Conservation (phyloP, 495 filamentous ascomycete species). For the Achaetomiella virescens region DNA sequence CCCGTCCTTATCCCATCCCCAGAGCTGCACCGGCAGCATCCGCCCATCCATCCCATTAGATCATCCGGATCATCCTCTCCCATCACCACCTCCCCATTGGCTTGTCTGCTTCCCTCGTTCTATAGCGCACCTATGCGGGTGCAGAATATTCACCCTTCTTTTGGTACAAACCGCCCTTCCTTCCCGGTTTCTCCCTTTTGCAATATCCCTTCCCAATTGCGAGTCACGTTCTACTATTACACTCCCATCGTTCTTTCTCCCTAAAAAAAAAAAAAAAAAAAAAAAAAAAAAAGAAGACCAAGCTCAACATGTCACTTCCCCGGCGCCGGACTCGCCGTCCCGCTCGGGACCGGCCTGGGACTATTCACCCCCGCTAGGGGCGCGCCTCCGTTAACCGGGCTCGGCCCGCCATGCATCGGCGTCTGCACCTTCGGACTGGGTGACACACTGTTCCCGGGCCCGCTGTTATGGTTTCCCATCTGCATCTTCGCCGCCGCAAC, state of each 20-base stretch:
- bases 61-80: not conserved
- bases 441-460: not conserved
- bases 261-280: not conserved
- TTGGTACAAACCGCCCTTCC: no score
- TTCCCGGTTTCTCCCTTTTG: no score
- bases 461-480: constrained; percentile 12
- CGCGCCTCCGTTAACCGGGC: constrained; percentile 16
- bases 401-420: constrained; percentile 14
- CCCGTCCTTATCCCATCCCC: not conserved
- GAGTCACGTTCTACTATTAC: no score
- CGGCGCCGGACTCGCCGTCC: constrained; percentile 10
- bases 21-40: not conserved
- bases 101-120: not conserved
- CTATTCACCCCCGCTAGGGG: not conserved
- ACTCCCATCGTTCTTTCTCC: not conserved
- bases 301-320: not conserved
- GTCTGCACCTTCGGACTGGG: constrained; percentile 4
- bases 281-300: not conserved
- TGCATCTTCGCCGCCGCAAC: constrained; percentile 33
- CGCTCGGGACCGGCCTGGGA: constrained; percentile 1
- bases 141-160: no score
- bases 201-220: no score
- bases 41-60: constrained; percentile 1
- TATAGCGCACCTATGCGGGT: no score
- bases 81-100: not conserved